Base-by-base conservation (phyloP, 2,329 filamentous ascomycete genomes). In the Arachnomyces sp. region DNA sequence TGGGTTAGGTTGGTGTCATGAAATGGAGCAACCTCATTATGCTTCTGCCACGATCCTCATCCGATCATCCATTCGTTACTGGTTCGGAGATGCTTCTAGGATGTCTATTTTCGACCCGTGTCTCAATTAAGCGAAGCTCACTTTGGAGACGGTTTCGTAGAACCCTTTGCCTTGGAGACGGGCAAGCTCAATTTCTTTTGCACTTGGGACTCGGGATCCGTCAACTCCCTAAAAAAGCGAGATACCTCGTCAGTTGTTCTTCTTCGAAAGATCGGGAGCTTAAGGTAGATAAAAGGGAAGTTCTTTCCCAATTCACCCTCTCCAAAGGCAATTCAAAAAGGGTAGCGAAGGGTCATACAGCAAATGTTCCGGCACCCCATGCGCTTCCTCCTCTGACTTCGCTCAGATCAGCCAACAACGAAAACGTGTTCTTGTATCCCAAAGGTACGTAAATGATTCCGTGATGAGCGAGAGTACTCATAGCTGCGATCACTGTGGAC, bases 371-470 rank as follows among this genome's bases (percentile, higher is more conserved):
- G 28, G 90, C 89, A 56, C 90, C 92, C 92, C 92, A 98, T 30
- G 92, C 75, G 45, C 76, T 80, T 46, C 92, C 92, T 57, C 92
- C 92, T 62, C 85, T 86, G 48, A 92, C 74, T 73, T 95, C 88
- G 21, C 60, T 60, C 28, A 95, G 64, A 67, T 89, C 82, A 50
- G 80, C 61, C 50, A 95, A 67, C 48, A 79, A 67, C 44, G 60
- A 61, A 60, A 95, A 95, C 36, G 79, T 69, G 55, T 82, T 85
- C 68, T 85, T 82, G 74, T 94, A 96, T 41, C 92, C 92, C 40
- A 96, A 75, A 36, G 92, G 92, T n/a, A 96, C 88, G 65, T 84
- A 96, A 73, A 92, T 83, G 70, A 96, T 84, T 57, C 92, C 92
- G 73, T 96, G 92, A 71, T 96, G 92, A 45, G 82, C 66, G 40